Conservation (phyloP, 2,329 filamentous ascomycete genomes). For the Bretziella fagacearum region DNA sequence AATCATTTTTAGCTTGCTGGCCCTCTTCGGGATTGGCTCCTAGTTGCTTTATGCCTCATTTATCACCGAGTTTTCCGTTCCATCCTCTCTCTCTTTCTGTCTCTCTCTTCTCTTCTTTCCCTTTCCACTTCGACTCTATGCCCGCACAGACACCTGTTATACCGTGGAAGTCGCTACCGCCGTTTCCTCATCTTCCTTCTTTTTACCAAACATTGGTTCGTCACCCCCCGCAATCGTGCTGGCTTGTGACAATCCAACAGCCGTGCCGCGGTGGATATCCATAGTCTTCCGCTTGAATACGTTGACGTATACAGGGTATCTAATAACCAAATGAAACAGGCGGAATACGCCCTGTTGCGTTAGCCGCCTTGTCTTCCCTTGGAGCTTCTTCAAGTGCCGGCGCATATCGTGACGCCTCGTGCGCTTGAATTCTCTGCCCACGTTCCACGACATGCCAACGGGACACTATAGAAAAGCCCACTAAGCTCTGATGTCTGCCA, state of each 20-base stretch:
- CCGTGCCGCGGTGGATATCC: constrained; percentile 11
- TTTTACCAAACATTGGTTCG: neutral
- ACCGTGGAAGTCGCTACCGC: neutral
- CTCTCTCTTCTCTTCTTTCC: neutral
- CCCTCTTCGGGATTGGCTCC: too few relatives aligned
- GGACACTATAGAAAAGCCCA: neutral
- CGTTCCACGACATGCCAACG: neutral
- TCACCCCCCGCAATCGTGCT: constrained; percentile 7
- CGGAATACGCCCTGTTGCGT: too few relatives aligned
- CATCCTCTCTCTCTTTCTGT: neutral
- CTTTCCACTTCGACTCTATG: too few relatives aligned
- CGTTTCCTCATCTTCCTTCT: neutral
- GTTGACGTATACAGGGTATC: constrained; percentile 14
- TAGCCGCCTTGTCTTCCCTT: neutral
- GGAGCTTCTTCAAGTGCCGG: neutral
- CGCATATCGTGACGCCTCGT: neutral
- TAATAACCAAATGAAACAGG: neutral
- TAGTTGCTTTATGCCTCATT: too few relatives aligned
- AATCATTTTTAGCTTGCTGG: too few relatives aligned
- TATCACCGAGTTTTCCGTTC: too few relatives aligned
- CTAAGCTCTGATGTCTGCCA: too few relatives aligned
- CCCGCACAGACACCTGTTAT: neutral
- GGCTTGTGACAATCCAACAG: constrained; percentile 7
- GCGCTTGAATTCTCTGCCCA: neutral
- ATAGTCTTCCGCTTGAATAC: constrained; percentile 13